phyloP scores from a whole-genome alignment of 139 green algal species.

The Chlamydomonas sp. region DNA sequence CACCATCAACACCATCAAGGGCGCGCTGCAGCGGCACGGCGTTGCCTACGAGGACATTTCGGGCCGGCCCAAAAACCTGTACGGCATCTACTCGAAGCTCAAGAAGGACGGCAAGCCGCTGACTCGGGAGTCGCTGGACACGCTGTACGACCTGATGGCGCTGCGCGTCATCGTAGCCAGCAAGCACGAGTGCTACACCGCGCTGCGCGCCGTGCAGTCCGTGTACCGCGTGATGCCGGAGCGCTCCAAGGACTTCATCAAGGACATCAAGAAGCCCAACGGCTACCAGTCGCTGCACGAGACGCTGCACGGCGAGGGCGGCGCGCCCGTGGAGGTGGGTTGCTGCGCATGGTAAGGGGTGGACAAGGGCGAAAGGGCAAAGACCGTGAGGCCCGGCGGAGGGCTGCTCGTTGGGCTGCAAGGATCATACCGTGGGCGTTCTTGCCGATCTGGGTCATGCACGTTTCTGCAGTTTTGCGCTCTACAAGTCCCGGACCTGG shows the following conservation, averaged over 20 bases:
- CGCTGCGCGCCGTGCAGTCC: conserved; percentile 71
- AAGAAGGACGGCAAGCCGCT: conserved; percentile 29
- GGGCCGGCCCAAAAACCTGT: conserved; percentile 94
- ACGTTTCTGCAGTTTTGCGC: no score
- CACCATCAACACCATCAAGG: conserved; percentile 54
- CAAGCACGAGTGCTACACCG: conserved; percentile 91
- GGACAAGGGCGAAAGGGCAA: no score
- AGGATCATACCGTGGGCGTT: no score
- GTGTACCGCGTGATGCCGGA: conserved; percentile 51
- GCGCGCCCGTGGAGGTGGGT: conserved; percentile 69
- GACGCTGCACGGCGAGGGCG: conserved; percentile 56
- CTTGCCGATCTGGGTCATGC: no score
- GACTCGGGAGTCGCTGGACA: background rate
- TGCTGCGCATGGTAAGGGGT: background rate
- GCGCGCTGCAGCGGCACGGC: conserved; percentile 34
- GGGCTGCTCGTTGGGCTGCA: no score
- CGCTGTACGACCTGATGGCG: conserved; percentile 80
- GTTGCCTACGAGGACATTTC: conserved; percentile 80
- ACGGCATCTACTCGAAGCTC: conserved; percentile 92
- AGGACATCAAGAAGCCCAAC: conserved; percentile 84
- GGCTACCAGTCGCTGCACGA: conserved; percentile 90
- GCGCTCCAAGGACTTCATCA: conserved; percentile 89
- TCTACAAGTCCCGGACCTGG: no score
- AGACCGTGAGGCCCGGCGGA: no score
- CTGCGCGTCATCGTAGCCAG: conserved; percentile 86